phyloP scores from a whole-genome alignment of 306 rosid genomes.

The Abrus pulchellus region DNA sequence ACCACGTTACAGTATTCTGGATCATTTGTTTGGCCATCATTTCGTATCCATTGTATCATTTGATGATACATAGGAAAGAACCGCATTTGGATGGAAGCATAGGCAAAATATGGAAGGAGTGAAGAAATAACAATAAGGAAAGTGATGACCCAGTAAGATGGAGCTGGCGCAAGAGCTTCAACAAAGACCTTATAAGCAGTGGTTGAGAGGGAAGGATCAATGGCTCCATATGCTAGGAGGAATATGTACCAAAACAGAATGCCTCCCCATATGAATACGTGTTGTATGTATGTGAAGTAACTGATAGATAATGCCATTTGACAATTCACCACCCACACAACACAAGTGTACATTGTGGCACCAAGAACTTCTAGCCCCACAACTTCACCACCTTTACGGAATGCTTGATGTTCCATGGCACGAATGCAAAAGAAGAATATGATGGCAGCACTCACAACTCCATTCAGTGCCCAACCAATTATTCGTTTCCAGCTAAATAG shows the following conservation, averaged over 20 bases:
- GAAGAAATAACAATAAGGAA: slow-evolving; percentile 65
- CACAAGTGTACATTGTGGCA: slow-evolving; percentile 84
- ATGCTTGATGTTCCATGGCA: slow-evolving; percentile 76
- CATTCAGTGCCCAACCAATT: slow-evolving; percentile 79
- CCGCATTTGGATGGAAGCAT: slow-evolving; percentile 74
- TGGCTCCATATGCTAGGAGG: slow-evolving; percentile 90
- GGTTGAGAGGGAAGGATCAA: slow-evolving; percentile 71
- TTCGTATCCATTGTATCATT: slow-evolving; percentile 89
- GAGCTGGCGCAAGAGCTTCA: slow-evolving; percentile 93
- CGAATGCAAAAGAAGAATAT: slow-evolving; percentile 81
- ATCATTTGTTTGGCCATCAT: slow-evolving; percentile 76
- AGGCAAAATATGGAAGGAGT: slow-evolving; percentile 76
- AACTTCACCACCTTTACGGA: slow-evolving; percentile 84
- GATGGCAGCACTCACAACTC: slow-evolving; percentile 64
- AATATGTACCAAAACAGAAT: slow-evolving; percentile 79
- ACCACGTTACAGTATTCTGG: slow-evolving; percentile 85
- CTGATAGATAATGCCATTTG: slow-evolving; percentile 93
- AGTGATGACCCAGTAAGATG: slow-evolving; percentile 81
- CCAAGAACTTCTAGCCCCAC: slow-evolving; percentile 75
- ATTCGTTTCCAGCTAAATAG: slow-evolving; percentile 91
- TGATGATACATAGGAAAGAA: slow-evolving; percentile 92
- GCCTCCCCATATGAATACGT: slow-evolving; percentile 96
- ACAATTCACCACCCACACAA: slow-evolving; percentile 94
- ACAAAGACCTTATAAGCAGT: slow-evolving; percentile 88
- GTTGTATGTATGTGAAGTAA: slow-evolving; percentile 89